Evolutionary conservation across 768 basidiomycete genomes (phyloP).

Genomic region (Tulasnella sp.): DNA sequence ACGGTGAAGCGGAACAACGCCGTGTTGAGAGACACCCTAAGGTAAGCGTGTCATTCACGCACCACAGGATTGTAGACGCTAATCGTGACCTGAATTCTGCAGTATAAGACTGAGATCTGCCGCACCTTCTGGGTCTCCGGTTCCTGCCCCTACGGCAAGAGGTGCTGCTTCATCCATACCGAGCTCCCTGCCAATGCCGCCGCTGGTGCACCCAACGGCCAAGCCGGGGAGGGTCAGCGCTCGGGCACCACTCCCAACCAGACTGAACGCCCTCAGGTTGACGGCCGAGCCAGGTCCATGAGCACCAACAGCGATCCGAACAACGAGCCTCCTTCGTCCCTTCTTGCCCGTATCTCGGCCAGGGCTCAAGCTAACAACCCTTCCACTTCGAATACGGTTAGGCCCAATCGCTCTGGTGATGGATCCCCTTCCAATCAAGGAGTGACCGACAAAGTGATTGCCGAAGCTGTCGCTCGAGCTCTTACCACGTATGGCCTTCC

Average conservation of each 20-base stretch:
- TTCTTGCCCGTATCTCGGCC: conserved; percentile 71
- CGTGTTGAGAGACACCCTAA: conserved; percentile 85
- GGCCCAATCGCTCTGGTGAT: conserved; percentile 15
- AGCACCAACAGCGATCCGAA: conserved; percentile 74
- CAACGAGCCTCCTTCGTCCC: conserved; percentile 62
- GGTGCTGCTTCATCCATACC: conserved; percentile 93
- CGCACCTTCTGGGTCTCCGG: conserved; percentile 95
- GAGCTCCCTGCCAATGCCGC: conserved; percentile 49
- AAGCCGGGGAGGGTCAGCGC: conserved; percentile 33
- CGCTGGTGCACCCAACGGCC: conserved; percentile 42
- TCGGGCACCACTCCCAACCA: conserved; percentile 51
- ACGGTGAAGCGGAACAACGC: conserved; percentile 84
- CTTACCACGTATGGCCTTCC: conserved; percentile 15
- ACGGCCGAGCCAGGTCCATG: conserved; percentile 46
- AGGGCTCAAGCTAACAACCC: conserved; percentile 39
- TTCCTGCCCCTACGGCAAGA: conserved; percentile 86
- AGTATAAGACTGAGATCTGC: conserved; percentile 95
- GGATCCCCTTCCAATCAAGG: conserved; percentile 17
- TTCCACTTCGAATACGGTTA: background rate
- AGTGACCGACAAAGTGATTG: conserved; percentile 10
- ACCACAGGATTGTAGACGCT: conserved; percentile 15
- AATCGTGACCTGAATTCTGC: conserved; percentile 32
- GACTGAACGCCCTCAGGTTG: background rate
- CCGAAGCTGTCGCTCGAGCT: conserved; percentile 24
- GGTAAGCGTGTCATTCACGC: conserved; percentile 44